phyloP scores from a whole-genome alignment of 768 basidiomycete genomes.

The Russula griseocarnosa region DNA sequence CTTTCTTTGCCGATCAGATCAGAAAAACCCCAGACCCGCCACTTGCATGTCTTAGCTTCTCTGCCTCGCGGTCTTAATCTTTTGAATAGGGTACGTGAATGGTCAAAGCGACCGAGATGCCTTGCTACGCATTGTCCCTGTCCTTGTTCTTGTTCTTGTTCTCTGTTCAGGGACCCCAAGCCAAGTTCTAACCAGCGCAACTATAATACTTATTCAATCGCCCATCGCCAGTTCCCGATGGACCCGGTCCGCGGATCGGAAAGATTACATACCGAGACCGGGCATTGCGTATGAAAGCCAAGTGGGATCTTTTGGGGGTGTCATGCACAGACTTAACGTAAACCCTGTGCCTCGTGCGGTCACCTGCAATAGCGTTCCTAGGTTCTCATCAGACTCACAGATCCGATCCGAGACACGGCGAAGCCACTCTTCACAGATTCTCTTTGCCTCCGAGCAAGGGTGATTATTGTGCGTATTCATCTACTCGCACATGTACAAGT shows the following conservation, averaged over 20 bases:
- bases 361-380: slow-evolving; percentile 9
- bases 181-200: neutral
- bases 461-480: neutral
- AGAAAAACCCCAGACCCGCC: neutral
- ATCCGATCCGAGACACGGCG: neutral
- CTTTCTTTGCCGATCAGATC: neutral
- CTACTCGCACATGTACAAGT: neutral
- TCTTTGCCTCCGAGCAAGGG: neutral
- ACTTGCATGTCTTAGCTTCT: neutral
- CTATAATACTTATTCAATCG: neutral
- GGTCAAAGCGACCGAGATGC: too few relatives aligned
- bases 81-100: neutral
- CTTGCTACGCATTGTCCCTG: neutral
- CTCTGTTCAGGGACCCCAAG: slow-evolving; percentile 1
- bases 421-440: neutral
- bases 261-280: too few relatives aligned
- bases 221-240: neutral
- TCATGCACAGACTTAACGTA: neutral
- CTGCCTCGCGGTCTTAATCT: neutral
- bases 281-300: neutral
- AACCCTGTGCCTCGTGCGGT: slow-evolving; percentile 3
- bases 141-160: neutral
- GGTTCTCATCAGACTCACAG: slow-evolving; percentile 1
- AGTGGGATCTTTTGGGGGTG: neutral
- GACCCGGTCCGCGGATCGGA: slow-evolving; percentile 21